Evolutionary conservation across 2,329 filamentous ascomycete genomes (phyloP).

Genomic region (Xylariaceae sp.): DNA sequence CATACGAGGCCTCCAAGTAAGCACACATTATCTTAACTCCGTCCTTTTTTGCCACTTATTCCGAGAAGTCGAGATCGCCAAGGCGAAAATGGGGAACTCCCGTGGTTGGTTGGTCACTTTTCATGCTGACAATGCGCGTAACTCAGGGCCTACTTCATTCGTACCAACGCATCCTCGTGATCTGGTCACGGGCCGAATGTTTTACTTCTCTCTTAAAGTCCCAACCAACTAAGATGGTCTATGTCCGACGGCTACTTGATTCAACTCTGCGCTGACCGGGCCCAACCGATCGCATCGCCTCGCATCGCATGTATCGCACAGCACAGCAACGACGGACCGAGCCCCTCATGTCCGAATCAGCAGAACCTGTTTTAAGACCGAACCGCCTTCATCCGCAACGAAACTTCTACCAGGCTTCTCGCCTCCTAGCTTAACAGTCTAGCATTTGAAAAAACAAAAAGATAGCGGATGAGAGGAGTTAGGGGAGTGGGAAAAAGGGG

Average conservation of each 20-base stretch:
- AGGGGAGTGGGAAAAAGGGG: too few relatives aligned
- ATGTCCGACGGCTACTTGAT: constrained; percentile 4
- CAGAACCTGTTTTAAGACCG: too few relatives aligned
- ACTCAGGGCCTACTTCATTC: constrained; percentile 33
- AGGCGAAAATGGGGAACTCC: not conserved
- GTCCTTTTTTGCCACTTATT: not conserved
- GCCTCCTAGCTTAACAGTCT: too few relatives aligned
- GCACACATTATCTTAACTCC: constrained; percentile 26
- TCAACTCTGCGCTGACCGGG: not conserved
- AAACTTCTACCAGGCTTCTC: too few relatives aligned
- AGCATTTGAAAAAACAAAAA: too few relatives aligned
- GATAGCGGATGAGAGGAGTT: too few relatives aligned
- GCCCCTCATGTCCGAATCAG: too few relatives aligned
- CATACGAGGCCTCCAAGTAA: constrained; percentile 64
- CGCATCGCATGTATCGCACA: too few relatives aligned
- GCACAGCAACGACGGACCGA: too few relatives aligned
- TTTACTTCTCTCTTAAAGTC: not conserved
- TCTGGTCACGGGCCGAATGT: constrained; percentile 1
- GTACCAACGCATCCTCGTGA: constrained; percentile 29
- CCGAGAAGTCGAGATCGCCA: not conserved
- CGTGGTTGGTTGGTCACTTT: constrained; percentile 9
- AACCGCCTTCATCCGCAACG: too few relatives aligned
- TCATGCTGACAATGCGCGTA: constrained; percentile 11
- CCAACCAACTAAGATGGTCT: not conserved
- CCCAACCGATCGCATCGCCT: not conserved